A percentile compares a stretch with the other conserved stretches of the same genome.
Evolutionary conservation across 2,329 filamentous ascomycete species (phyloP).

Genomic region (Sarocladium strictum): DNA sequence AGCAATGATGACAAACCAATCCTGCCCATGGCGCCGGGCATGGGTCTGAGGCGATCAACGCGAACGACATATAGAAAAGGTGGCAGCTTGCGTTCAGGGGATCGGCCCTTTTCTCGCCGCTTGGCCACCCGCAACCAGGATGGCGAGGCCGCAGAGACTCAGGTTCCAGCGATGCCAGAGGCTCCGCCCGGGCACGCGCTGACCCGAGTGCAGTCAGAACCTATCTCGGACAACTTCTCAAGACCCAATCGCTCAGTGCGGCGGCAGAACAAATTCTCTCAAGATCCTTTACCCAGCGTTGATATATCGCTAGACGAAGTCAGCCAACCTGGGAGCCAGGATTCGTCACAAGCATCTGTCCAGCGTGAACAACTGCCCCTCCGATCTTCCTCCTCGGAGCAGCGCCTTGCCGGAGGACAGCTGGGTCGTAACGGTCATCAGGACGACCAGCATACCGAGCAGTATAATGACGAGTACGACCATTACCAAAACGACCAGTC

Average conservation of each 20-base stretch:
- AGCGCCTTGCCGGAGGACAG: not conserved
- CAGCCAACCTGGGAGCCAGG: conserved; percentile 21
- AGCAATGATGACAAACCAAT: conserved; percentile 74
- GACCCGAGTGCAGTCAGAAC: conserved; percentile 64
- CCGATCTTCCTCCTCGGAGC: conserved; percentile 1
- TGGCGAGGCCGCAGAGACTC: conserved; percentile 35
- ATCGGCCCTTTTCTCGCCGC: conserved; percentile 70
- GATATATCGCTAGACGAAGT: not conserved
- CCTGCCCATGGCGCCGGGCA: conserved; percentile 68
- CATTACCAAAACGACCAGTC: conserved; percentile 3
- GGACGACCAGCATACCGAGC: not conserved
- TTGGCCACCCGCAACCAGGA: conserved; percentile 57
- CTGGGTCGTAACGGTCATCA: not conserved
- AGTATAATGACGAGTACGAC: not conserved
- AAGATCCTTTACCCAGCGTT: conserved; percentile 38
- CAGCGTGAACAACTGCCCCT: conserved; percentile 11
- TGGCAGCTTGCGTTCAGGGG: conserved; percentile 76
- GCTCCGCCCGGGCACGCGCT: conserved; percentile 47
- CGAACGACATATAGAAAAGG: conserved; percentile 83
- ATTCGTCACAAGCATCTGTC: conserved; percentile 52
- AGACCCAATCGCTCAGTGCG: conserved; percentile 46
- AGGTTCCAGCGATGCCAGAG: conserved; percentile 31
- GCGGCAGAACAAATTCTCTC: conserved; percentile 42
- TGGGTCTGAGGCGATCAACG: conserved; percentile 81
- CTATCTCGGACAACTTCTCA: conserved; percentile 49